Evolutionary conservation across 176 grass and related monocot genomes (phyloP).

Genomic region (Tuctoria greenei): DNA sequence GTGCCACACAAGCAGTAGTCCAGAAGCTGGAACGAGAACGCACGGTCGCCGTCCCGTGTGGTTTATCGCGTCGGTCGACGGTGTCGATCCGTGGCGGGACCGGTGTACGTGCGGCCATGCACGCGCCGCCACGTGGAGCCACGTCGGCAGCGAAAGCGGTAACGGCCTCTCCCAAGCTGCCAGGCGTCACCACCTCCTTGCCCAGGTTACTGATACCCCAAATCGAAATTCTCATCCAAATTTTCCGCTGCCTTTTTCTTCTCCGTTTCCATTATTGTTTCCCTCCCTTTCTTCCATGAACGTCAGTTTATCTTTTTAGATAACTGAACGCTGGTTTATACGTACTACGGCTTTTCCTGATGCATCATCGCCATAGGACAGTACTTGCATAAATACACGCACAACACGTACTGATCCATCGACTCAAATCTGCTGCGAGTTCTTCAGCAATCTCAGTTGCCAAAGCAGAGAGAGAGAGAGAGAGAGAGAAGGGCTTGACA

Average conservation of each 20-base stretch:
- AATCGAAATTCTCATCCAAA: neutral
- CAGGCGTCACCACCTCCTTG: neutral
- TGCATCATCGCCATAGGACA: neutral
- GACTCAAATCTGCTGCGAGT: neutral
- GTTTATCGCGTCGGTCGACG: neutral
- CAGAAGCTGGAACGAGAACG: neutral
- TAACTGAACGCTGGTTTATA: too few species aligned
- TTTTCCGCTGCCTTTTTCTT: neutral
- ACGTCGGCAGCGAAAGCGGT: neutral
- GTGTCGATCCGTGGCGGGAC: neutral
- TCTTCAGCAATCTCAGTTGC: neutral
- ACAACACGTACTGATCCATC: neutral
- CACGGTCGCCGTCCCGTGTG: neutral
- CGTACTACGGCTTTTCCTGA: neutral
- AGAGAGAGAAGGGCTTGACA: too few species aligned
- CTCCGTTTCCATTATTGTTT: neutral
- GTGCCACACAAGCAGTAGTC: accelerated
- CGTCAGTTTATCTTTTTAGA: too few species aligned
- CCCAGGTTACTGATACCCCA: neutral
- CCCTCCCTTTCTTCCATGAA: neutral
- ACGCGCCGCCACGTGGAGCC: conserved; percentile 9
- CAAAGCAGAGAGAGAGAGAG: neutral
- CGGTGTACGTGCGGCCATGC: conserved; percentile 2
- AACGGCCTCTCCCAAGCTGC: neutral
- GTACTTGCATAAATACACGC: neutral